Evolutionary conservation across 257 asterid species (phyloP).

Genomic region (Ocimum tenuiflorum): DNA sequence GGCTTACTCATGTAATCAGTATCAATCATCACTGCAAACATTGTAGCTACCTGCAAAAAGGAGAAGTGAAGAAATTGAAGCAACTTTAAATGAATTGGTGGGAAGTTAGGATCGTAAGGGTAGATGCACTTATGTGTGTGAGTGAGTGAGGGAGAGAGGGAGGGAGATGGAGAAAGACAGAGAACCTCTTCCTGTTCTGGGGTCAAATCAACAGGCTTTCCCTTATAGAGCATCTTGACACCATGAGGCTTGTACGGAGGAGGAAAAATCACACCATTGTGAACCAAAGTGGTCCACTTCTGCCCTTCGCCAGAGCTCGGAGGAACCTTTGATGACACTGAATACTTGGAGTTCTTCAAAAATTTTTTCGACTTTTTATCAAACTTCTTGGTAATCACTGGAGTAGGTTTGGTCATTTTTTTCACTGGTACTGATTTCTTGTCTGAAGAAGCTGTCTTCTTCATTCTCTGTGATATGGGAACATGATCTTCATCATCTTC

Average conservation of each 20-base stretch:
- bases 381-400: conserved; percentile 37
- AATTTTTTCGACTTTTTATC: conserved; percentile 48
- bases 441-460: conserved; percentile 38
- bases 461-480: conserved; percentile 65
- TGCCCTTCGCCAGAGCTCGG: conserved; percentile 97
- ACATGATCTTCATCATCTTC: conserved; percentile 70
- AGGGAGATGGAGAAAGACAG: neutral
- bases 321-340: conserved; percentile 68
- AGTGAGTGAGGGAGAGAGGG: no score
- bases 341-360: conserved; percentile 48
- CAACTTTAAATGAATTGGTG: neutral
- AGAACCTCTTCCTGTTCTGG: conserved; percentile 95
- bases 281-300: conserved; percentile 93
- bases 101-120: neutral
- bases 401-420: conserved; percentile 33
- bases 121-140: neutral
- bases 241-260: conserved; percentile 95
- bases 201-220: conserved; percentile 67
- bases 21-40: conserved; percentile 90
- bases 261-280: conserved; percentile 93
- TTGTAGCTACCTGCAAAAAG: conserved; percentile 79
- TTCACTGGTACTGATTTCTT: conserved; percentile 45
- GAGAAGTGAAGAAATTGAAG: conserved; percentile 1
- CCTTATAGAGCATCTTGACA: conserved; percentile 84
- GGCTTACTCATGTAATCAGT: conserved; percentile 84